Evolutionary conservation across 1,139 yeast genomes (phyloP), one percentile per base, ranked within the genome.

Genomic region (Saccharomyces hybrid): DNA sequence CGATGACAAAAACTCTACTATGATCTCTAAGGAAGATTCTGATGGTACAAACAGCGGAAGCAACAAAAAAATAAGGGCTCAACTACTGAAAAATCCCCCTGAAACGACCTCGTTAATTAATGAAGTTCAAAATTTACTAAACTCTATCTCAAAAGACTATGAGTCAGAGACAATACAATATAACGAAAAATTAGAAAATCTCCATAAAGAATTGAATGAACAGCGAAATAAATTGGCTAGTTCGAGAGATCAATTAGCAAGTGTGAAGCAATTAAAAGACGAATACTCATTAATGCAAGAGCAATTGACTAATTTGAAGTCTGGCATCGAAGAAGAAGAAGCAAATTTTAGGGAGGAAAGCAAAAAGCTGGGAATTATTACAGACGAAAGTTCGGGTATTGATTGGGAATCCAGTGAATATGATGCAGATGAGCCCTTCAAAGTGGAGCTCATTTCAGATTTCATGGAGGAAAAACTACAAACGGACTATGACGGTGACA

Each of bases 371-470:
- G 73, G 71, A 41, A 56, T 67, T 29, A 59, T 65, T 2, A 58
- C 64, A 8, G 70, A 66, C 24, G 69, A 67, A 19, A 58, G 66
- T 4, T 70, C 75, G 4, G 71, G 72, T 44, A 73, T 74, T 28
- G 72, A 69, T 55, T 74, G 74, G 58, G 76, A 76, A 53, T 75
- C 76, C 21, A 82, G 80, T 38, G 81, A 80, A 55, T 85, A 83
- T 65, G 93, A 88, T 69, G 91, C 95, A 1, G 96, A 88, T 70
- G 90, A 86, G 64, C 96, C 96, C 21, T 91, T 88, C 70, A 76
- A 87, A 51, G 80, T 87, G 27, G 75, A 78, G 61, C 75, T 78
- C 4, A 74, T 86, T 7, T 83, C 79, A 63, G 78, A 81, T 32
- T 77, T 76, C 60, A 66, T 85, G 28, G 75, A 73, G 51, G 58